A percentile compares a stretch with the other conserved stretches of the same genome.
Conservation (phyloP, 1,284 basidiomycete species). For the Apiotrichum domesticum region DNA sequence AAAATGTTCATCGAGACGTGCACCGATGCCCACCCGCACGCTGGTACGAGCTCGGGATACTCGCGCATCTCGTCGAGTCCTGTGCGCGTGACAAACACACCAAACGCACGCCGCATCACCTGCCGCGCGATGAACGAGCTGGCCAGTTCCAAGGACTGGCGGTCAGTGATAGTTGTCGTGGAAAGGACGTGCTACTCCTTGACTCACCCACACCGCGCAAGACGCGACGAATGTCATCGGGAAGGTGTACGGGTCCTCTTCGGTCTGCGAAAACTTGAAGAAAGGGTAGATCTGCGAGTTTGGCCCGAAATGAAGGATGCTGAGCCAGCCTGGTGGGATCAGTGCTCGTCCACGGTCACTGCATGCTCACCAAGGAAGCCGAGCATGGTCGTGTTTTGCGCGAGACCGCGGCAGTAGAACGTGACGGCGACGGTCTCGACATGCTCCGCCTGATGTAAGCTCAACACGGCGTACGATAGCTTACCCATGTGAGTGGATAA, state of each 20-base stretch:
- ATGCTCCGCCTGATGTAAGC: constrained; percentile 45
- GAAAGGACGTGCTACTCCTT: no score
- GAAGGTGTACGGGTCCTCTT: constrained; percentile 56
- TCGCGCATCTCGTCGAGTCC: constrained; percentile 53
- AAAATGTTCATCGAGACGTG: constrained; percentile 56
- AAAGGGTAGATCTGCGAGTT: constrained; percentile 55
- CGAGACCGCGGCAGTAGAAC: constrained; percentile 53
- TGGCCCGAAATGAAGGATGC: constrained; percentile 53
- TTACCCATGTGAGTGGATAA: constrained; percentile 46
- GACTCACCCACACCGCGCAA: constrained; percentile 51
- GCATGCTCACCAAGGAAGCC: constrained; percentile 44
- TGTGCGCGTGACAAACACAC: constrained; percentile 51
- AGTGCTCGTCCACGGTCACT: not conserved
- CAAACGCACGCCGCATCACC: constrained; percentile 48
- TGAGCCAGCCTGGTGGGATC: constrained; percentile 42
- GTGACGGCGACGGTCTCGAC: constrained; percentile 49
- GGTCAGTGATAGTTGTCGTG: no score
- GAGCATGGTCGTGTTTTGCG: constrained; percentile 54
- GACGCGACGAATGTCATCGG: constrained; percentile 53
- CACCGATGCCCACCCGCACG: constrained; percentile 50
- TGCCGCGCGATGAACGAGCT: constrained; percentile 50
- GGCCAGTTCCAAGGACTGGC: constrained; percentile 49
- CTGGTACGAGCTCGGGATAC: constrained; percentile 49
- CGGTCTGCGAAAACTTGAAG: constrained; percentile 50
- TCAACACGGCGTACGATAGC: not conserved